These are phyloP conservation scores for Gymnopus androsaceus DNA, from an alignment of 1,284 basidiomycete species.

Conservation along the genomic window DNA sequence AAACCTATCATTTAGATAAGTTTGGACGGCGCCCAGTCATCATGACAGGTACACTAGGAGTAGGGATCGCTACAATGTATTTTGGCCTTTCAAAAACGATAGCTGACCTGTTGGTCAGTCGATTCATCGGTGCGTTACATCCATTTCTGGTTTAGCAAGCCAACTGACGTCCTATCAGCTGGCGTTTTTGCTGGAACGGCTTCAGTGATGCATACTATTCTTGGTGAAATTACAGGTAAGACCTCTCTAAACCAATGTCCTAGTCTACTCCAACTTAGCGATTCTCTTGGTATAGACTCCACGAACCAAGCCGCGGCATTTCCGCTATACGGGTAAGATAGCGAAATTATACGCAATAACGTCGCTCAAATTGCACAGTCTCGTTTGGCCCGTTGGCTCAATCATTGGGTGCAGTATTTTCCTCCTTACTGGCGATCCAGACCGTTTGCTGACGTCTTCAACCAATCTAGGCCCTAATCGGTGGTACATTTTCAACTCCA, in stretches of 20 bases:
- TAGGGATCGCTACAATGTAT: conserved; percentile 46
- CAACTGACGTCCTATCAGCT: conserved; percentile 32
- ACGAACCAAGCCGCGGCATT: conserved; percentile 9
- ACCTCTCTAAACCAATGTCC: not conserved
- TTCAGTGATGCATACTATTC: conserved; percentile 56
- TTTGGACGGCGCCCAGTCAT: conserved; percentile 63
- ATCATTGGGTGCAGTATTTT: conserved; percentile 51
- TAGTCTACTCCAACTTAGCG: not conserved
- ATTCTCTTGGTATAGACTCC: conserved; percentile 21
- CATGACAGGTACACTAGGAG: conserved; percentile 51
- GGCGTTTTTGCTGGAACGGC: conserved; percentile 62
- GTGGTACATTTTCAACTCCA: conserved; percentile 15
- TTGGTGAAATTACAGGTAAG: conserved; percentile 54
- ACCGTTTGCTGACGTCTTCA: not conserved
- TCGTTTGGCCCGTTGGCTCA: conserved; percentile 58
- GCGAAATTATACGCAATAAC: not conserved
- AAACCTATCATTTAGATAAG: conserved; percentile 37
- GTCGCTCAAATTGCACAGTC: not conserved
- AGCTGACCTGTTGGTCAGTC: conserved; percentile 41
- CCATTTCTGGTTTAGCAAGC: not conserved
- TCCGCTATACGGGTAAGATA: conserved; percentile 6
- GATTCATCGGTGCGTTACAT: conserved; percentile 27
- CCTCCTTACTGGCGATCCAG: not conserved
- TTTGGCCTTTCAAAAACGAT: conserved; percentile 60
- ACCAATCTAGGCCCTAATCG: conserved; percentile 12